Evolutionary conservation across 2,329 filamentous ascomycete species (phyloP), one percentile per base, ranked within the genome.

Genomic region (Phyllosticta citrichinensis): DNA sequence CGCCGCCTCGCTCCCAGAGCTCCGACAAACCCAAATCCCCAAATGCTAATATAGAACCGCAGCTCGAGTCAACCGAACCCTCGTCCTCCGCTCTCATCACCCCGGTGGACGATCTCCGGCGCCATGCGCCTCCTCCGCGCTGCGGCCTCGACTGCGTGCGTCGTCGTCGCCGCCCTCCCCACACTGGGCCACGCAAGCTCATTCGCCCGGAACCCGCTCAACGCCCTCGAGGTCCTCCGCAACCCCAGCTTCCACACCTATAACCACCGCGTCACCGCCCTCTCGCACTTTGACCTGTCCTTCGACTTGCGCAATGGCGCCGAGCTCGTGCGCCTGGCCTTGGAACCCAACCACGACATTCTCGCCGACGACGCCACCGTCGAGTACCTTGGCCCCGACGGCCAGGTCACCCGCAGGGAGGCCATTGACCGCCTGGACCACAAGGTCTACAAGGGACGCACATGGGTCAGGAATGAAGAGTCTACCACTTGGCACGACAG

Each of bases 321-420:
- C 14, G 14, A 25, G 11, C 83, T 85, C 66, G 80, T 97, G 68
- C 89, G 91, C 65, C 81, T 99, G 58, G 82, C 83, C 60, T 81
- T 99, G 56, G 86, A 94, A 71, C 94, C 94, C 3, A 97, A 97
- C 72, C 85, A 96, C 76, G 90, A 97, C 74, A 86, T 97, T 62
- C 80, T 99, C 54, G 83, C 87, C 60, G 82, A 91, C 17, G 86
- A 87, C 67, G 88, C 92, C 9, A 83, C 82, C 57, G 79, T 99
- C 55, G 83, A 86, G 50, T 87, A 91, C 70, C 74, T 96, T 52
- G 85, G 81, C 60, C 71, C 80, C 11, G 86, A 96, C 72, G 94
- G 94, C 58, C 79, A 81, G 56, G 75, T 96, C 47, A 78, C 75
- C 57, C 76, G 78, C 22, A 78, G 82, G n/a, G 88, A 96, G 69